A percentile compares a stretch with the other conserved stretches of the same genome.
Evolutionary conservation across 371 early-diverging fungal species (phyloP).

Genomic region (Dinochytrium kinnereticum): DNA sequence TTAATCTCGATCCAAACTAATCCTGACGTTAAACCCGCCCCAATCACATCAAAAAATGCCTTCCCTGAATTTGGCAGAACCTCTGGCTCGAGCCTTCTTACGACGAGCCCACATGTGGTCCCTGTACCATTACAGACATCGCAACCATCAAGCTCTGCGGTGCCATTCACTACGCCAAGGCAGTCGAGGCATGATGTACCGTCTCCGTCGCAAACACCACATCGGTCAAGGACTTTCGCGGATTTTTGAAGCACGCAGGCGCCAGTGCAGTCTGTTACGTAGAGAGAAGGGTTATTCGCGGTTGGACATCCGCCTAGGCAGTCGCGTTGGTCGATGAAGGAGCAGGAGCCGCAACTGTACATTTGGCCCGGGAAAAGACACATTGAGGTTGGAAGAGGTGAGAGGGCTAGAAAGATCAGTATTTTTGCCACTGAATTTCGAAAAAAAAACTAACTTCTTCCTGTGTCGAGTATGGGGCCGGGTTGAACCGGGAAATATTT

Average conservation of each 20-base stretch:
- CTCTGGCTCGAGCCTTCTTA: conserved; percentile 13
- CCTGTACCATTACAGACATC: conserved; percentile 31
- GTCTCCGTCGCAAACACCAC: conserved; percentile 33
- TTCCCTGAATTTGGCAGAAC: conserved; percentile 26
- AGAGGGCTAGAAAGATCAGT: too few species aligned
- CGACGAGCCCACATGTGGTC: conserved; percentile 16
- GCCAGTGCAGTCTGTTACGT: conserved; percentile 24
- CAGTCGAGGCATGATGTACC: conserved; percentile 31
- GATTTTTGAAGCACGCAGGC: neutral
- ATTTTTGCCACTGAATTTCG: too few species aligned
- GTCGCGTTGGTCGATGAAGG: conserved; percentile 22
- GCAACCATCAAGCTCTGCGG: conserved; percentile 20
- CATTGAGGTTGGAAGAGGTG: too few species aligned
- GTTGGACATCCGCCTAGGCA: conserved; percentile 21
- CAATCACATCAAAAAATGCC: conserved; percentile 19
- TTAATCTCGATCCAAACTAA: neutral
- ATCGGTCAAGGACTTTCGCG: conserved; percentile 12
- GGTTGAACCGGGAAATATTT: too few species aligned
- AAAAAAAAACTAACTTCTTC: too few species aligned
- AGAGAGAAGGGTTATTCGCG: neutral
- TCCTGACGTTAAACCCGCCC: conserved; percentile 18
- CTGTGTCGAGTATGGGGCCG: too few species aligned
- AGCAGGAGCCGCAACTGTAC: conserved; percentile 24
- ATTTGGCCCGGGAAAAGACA: conserved; percentile 13
- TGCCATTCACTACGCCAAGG: conserved; percentile 25